Evolutionary conservation across 1,284 basidiomycete species (phyloP), one percentile per base, ranked within the genome.

Genomic region (Gastroboletus turbinatus): DNA sequence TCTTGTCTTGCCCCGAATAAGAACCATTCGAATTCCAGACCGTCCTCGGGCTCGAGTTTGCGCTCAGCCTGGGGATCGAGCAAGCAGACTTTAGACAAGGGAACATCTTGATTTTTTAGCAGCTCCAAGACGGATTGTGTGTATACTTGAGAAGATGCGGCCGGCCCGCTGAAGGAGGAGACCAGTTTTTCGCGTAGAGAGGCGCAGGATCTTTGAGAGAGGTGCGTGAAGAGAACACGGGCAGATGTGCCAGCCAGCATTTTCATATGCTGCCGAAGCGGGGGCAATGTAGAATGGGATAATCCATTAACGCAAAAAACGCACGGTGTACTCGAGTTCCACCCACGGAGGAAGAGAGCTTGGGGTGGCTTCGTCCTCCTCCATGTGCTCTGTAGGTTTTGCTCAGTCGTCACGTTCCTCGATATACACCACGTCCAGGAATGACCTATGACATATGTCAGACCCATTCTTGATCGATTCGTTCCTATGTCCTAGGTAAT

Each of bases 301-400:
- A 8, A 23, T 21, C 3, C 16, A 16, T 29, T 14, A n/a, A n/a
- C n/a, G n/a, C n/a, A 57, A 0, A 48, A 27, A 58, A 72, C 75
- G 56, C 35, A 80, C 78, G 55, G 74, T 72, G 57, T 90, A 94
- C 77, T 96, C 93, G 40, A 95, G 82, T 63, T 88, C 80, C 39
- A 96, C 94, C 95, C 95, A 97, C 44, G 86, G 88, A 11, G 95
- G 95, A 39, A 90, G 81, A 0, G 83, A 75, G 61, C 81, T 84
- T 2, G 84, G 78, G 6, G 80, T 81, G 45, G 83, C 80, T 60
- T 96, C 94, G 69, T 96, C 94, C 56, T 94, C 90, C 69, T 98
- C 95, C 94, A 96, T 96, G 69, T 97, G 94, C 66, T 97, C 94
- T 95, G 61, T 27, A n/a, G n/a, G 36, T 16, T 40, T 25, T 21